Evolutionary conservation across 2,329 filamentous ascomycete species (phyloP).

Genomic region (Calonectria multiphialidica): DNA sequence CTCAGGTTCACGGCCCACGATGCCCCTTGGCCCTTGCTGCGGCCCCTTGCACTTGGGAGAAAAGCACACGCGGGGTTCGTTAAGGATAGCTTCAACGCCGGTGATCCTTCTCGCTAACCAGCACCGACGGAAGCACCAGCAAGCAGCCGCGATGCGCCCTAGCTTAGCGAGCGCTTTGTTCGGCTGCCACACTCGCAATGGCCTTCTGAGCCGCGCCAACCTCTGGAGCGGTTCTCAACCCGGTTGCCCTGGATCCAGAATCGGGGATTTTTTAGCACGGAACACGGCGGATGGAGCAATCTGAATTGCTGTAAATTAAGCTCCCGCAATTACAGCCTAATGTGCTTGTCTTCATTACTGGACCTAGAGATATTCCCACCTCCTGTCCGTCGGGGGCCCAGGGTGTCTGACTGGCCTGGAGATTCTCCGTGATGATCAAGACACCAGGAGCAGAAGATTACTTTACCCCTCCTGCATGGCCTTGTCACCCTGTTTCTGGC

Average conservation of each 20-base stretch:
- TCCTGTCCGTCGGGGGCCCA: neutral
- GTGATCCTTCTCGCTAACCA: conserved; percentile 22
- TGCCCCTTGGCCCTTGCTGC: conserved; percentile 11
- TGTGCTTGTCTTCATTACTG: neutral
- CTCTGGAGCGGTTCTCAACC: conserved; percentile 6
- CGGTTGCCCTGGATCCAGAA: neutral
- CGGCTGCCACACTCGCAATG: conserved; percentile 24
- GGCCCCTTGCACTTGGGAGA: conserved; percentile 15
- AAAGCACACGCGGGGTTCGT: conserved; percentile 15
- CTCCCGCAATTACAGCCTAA: conserved; percentile 34
- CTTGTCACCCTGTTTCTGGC: neutral
- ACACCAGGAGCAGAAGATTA: neutral
- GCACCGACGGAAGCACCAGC: conserved; percentile 13
- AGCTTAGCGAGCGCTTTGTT: conserved; percentile 33
- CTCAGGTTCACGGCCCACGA: conserved; percentile 9
- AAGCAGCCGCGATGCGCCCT: conserved; percentile 10
- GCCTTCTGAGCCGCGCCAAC: conserved; percentile 30
- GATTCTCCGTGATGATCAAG: neutral
- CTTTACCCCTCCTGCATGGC: conserved; percentile 3
- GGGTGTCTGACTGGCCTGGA: neutral
- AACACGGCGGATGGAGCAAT: neutral
- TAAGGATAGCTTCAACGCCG: conserved; percentile 30
- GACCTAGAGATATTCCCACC: neutral
- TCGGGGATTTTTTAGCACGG: neutral
- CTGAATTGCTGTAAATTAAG: conserved; percentile 13